Base-by-base conservation (phyloP, 2,329 filamentous ascomycete genomes). In the Colletotrichum australisinense region DNA sequence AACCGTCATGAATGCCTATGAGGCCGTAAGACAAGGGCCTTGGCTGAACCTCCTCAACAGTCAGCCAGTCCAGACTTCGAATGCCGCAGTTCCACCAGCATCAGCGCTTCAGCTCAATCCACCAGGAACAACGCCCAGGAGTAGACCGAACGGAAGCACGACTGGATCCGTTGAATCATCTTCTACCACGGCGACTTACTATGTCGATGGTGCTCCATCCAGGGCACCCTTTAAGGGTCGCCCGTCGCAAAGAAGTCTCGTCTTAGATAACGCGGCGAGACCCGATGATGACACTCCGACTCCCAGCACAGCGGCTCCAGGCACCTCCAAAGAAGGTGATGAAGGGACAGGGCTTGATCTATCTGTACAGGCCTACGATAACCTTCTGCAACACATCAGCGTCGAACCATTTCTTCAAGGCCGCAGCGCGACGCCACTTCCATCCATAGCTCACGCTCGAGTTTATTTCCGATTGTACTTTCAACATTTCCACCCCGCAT, bases 381-480 rank as follows among this genome's bases (percentile, higher is more conserved):
- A 53, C 49, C 49, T 53, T 24, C n/a, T 53, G 22, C 49, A 53
- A n/a, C 49, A 53, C n/a, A 53, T 53, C 49, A 53, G 12, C 3
- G n/a, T 11, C 5, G 49, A 53, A 24, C 19, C 49, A 5, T 53
- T 22, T 53, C 9, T 53, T 24, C 49, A 11, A 5, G 49, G 9
- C 49, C n/a, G n/a, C 9, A 24, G 9, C n/a, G 22, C 19, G 12
- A 53, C 22, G 24, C 49, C 49, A 3, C 49, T 67, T n/a, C 63
- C 63, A 16, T 58, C 63, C 2, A 16, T 32, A 6, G 22, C 56
- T 14, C 65, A 65, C 16, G 22, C 69, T 5, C 55, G 57, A 16
- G 19, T 24, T 9, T 65, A 70, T 49, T 63, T 63, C n/a, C 71
- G 67, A 4, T 26, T 70, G 5, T 73, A 67, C 35, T 73, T 73